phyloP scores from a whole-genome alignment of 1,139 yeast genomes.

The Kurtzmaniella quercitrusa region DNA sequence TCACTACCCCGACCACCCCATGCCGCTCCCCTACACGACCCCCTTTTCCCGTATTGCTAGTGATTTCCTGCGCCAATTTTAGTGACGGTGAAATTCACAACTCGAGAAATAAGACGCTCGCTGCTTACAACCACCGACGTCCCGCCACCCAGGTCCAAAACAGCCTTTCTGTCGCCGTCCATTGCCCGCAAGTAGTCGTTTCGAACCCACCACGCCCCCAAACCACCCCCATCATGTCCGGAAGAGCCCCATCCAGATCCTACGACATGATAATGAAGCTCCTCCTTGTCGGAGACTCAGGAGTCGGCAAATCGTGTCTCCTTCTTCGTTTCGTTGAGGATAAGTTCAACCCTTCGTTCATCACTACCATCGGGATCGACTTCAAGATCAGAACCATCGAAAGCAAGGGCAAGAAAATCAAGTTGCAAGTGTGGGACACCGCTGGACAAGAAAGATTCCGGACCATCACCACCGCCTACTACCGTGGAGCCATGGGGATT shows the following conservation, averaged over 20 bases:
- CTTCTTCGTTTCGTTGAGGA: conserved; percentile 93
- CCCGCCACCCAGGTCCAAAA: too few species aligned
- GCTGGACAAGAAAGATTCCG: conserved; percentile 99
- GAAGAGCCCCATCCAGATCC: conserved; percentile 67
- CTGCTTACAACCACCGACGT: neutral
- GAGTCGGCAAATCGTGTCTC: conserved; percentile 95
- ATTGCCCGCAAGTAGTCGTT: too few species aligned
- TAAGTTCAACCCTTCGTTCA: conserved; percentile 92
- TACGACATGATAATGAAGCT: conserved; percentile 94
- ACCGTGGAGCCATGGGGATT: conserved; percentile 98
- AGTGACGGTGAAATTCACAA: neutral
- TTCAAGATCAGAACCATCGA: conserved; percentile 96
- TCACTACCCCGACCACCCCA: neutral
- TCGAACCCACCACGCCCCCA: neutral
- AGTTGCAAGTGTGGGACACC: conserved; percentile 97
- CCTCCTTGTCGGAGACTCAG: conserved; percentile 93
- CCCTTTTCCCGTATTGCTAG: neutral
- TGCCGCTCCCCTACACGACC: neutral
- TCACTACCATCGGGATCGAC: conserved; percentile 96
- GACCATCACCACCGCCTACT: conserved; percentile 96
- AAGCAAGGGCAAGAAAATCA: conserved; percentile 86
- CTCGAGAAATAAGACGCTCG: neutral
- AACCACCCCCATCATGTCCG: conserved; percentile 34
- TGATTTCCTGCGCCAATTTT: neutral
- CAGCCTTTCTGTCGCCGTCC: too few species aligned